Base-by-base conservation (phyloP, 768 basidiomycete genomes). In the Rubroboletus pulcherrimus region DNA sequence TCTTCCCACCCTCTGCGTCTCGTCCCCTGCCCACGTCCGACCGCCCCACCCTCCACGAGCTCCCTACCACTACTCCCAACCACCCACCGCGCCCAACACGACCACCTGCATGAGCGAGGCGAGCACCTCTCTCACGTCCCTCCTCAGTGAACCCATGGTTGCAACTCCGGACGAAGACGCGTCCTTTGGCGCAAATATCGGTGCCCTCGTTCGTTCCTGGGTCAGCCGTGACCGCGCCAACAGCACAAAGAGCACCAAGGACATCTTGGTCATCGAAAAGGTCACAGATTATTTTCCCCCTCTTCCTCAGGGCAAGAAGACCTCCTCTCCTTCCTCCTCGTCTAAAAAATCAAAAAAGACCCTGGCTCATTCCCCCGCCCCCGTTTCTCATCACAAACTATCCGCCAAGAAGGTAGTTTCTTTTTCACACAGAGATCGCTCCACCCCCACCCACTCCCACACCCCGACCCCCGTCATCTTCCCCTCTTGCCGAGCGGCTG, bases 121-220 rank as follows among this genome's bases (percentile, higher is more conserved):
- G 1, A 79, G 80, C 29, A 78, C 82, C 0, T 79, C 80, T 47
- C 70, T 84, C 58, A 74, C 80, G 0, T 84, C 83, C 24, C 81
- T 73, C 69, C 53, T 81, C 76, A 54, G 66, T 73, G 60, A 53
- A 64, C 78, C 61, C 50, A 61, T 71, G 65, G 72, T 82, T 59
- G 71, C 58, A 51, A 74, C 78, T 0, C 62, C 75, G 2, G 64
- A 80, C 44, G 74, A 69, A 51, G 69, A 81, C 43, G 70, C 72
- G 39, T 73, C 71, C 38, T 77, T 80, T 44, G 75, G 80, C 40
- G 75, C 71, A 35, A 78, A 77, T 6, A 78, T 81, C 71, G 77
- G 78, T 9, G 63, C 77, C 17, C 68, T 76, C 47, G 71, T 54
- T 40, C 74, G 59, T 31, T 65, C 60, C 15, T 71, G 55, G 66